Base-by-base conservation (phyloP, 2,329 filamentous ascomycete genomes). In the Nigrospora sphaerica region DNA sequence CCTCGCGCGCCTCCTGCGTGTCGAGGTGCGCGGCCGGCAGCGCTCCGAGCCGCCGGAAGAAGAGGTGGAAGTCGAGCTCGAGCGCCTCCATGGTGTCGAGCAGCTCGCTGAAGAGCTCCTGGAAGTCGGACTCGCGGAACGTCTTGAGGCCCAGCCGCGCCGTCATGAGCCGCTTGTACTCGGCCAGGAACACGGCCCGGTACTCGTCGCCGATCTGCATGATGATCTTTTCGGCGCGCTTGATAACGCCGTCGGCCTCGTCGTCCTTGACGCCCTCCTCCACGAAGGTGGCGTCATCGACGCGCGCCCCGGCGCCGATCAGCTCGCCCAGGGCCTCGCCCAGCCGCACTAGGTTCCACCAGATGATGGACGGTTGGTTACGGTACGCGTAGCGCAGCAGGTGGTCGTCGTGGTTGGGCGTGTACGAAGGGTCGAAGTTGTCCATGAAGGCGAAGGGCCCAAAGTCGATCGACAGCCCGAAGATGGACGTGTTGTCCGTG, bases 391-490 rank as follows among this genome's bases (percentile, higher is more conserved):
- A 98, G 40, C 93, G 81, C 31, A 95, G 72, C 69, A 86, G 78
- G 60, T 86, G 77, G 60, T 98, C 93, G 64, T 98, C 93, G 63
- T 98, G 93, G 61, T 98, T 98, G 1, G 93, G 93, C 0, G 93
- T 98, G 64, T 97, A 98, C 14, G 77, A 73, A 0, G 92, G 92
- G 59, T 98, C 92, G 59, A 97, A 98, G 60, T 91, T 90, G 64
- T 98, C 93, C 72, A 98, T 85, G 65, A 98, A 98, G 6, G 93
- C 93, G 58, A 98, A 98, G 0, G 93, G 93, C 0, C 93, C 93
- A 61, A 91, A 98, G 66, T 98, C 93, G 52, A 98, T 85, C 6
- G 86, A 92, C 0, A 98, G 70, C 0, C 93, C 93, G 46, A 83
- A 83, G 43, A 98, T 78, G 0, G 90, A 95, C 0, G 93, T 98